A percentile compares a stretch with the other conserved stretches of the same genome.
Conservation (phyloP, 2,329 filamentous ascomycete species). For the Colletotrichum higginsianum region DNA sequence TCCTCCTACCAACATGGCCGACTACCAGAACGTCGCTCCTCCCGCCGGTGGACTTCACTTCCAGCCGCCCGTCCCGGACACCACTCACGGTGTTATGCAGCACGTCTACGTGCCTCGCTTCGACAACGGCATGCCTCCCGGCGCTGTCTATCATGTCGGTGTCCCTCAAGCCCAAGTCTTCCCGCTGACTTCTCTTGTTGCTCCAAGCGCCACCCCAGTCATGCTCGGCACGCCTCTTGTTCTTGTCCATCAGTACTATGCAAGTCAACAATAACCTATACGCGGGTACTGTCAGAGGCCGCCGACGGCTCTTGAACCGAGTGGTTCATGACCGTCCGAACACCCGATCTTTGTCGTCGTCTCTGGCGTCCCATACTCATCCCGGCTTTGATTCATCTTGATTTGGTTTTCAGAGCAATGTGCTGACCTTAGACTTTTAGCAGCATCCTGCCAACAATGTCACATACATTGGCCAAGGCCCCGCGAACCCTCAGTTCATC, state of each 20-base stretch:
- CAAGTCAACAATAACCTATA: conserved; percentile 51
- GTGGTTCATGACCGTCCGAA: conserved; percentile 7
- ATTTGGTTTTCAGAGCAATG: neutral
- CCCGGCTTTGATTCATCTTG: neutral
- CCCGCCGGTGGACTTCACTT: conserved; percentile 64
- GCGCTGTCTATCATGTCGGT: conserved; percentile 51
- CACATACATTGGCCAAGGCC: conserved; percentile 48
- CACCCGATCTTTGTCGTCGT: neutral
- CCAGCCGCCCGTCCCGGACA: conserved; percentile 72
- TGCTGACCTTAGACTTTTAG: conserved; percentile 42
- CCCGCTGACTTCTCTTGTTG: conserved; percentile 39
- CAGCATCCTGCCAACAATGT: conserved; percentile 50
- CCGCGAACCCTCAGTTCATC: conserved; percentile 49
- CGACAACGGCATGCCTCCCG: conserved; percentile 54
- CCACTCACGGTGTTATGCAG: conserved; percentile 67
- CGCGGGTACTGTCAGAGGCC: neutral
- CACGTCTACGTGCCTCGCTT: conserved; percentile 71
- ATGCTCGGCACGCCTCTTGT: conserved; percentile 26
- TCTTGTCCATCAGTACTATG: conserved; percentile 52
- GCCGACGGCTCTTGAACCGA: conserved; percentile 6
- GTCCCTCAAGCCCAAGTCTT: conserved; percentile 49
- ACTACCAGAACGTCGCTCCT: conserved; percentile 61
- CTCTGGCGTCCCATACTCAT: neutral
- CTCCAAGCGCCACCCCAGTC: conserved; percentile 18
- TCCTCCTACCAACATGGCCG: conserved; percentile 51